Evolutionary conservation across 176 grass and related monocot species (phyloP).

Genomic region (Bromus sterilis): DNA sequence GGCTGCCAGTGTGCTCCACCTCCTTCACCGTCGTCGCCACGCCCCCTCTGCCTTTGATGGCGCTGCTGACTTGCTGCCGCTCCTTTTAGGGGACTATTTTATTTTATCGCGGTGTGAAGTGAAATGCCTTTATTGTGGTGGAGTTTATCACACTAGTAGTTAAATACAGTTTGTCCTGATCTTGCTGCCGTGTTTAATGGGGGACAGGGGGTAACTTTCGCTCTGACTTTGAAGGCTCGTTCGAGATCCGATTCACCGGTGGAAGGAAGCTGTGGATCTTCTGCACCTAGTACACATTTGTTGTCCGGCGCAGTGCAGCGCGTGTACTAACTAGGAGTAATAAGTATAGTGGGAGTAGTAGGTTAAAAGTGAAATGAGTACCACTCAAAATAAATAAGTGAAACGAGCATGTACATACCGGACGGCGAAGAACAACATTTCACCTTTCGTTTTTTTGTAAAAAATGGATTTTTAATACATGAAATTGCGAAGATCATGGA

Average conservation of each 20-base stretch:
- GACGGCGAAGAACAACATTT: too few relatives aligned
- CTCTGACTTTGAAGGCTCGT: slow-evolving; percentile 11
- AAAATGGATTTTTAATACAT: too few relatives aligned
- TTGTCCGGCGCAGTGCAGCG: not conserved
- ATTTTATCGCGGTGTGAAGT: not conserved
- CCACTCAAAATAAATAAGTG: too few relatives aligned
- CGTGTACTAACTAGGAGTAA: too few relatives aligned
- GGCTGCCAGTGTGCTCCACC: slow-evolving; percentile 15
- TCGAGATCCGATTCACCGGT: not conserved
- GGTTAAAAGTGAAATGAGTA: too few relatives aligned
- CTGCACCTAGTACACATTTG: not conserved
- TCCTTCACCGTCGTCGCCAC: not conserved
- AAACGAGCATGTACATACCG: too few relatives aligned
- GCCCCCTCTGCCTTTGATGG: slow-evolving; percentile 1
- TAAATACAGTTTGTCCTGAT: not conserved
- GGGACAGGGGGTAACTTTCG: slow-evolving; percentile 18
- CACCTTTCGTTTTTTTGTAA: too few relatives aligned
- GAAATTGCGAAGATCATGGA: too few relatives aligned
- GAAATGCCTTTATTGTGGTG: not conserved
- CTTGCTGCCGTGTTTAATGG: slow-evolving; percentile 11
- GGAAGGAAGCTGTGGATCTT: not conserved
- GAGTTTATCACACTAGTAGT: not conserved
- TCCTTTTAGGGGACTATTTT: not conserved
- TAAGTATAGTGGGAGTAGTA: too few relatives aligned
- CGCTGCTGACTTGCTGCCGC: slow-evolving; percentile 6